phyloP scores from a whole-genome alignment of 768 basidiomycete species.

The Rhodotorula sphaerocarpa region DNA sequence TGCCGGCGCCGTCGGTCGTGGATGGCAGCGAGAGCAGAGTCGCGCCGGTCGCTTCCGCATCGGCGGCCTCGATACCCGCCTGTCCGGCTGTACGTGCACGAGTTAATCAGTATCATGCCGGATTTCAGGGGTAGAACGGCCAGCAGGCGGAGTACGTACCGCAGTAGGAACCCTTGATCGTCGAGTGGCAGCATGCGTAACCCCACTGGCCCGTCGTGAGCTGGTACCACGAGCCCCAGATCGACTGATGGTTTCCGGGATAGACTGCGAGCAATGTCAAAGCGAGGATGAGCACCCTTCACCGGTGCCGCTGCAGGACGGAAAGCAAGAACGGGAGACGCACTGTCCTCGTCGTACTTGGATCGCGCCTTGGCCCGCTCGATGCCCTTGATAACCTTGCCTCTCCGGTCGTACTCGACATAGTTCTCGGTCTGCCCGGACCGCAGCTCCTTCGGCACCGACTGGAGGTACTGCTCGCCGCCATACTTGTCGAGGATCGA shows the following conservation, averaged over 20 bases:
- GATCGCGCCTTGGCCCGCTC: constrained; percentile 78
- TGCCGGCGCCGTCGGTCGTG: neutral
- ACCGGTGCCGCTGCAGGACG: neutral
- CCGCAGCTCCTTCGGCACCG: constrained; percentile 81
- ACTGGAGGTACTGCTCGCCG: constrained; percentile 82
- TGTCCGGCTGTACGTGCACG: constrained; percentile 19
- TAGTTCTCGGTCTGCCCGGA: constrained; percentile 95
- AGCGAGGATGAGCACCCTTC: too few species aligned
- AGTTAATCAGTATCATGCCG: too few species aligned
- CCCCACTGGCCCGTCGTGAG: constrained; percentile 68
- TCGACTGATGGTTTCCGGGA: constrained; percentile 81
- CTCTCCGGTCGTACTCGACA: constrained; percentile 88
- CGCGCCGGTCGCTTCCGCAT: constrained; percentile 4
- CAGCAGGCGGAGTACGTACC: constrained; percentile 18
- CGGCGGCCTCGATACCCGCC: constrained; percentile 27
- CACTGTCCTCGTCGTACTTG: constrained; percentile 95
- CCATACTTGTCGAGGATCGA: constrained; percentile 89
- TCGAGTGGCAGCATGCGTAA: constrained; percentile 90
- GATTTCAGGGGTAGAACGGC: neutral
- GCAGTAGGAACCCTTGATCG: constrained; percentile 47
- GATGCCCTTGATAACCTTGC: constrained; percentile 80
- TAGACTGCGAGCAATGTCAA: constrained; percentile 51
- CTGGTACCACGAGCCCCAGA: constrained; percentile 98
- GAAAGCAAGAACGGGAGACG: constrained; percentile 35
- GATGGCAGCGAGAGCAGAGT: neutral